Evolutionary conservation across 495 filamentous ascomycete species (phyloP).

Genomic region (Aspergillus sclerotiicarbonarius): DNA sequence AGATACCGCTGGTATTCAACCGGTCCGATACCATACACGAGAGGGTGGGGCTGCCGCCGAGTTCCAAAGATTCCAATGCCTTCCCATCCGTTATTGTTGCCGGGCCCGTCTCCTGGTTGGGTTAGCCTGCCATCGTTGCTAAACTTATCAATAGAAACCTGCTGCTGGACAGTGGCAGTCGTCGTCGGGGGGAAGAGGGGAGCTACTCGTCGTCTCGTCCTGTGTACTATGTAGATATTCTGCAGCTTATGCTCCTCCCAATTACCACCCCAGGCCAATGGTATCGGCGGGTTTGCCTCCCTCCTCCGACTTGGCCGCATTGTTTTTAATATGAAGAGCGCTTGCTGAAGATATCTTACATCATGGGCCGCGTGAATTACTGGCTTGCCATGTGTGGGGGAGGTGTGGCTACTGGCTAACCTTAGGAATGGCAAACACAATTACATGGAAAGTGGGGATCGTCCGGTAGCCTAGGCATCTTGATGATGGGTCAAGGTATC

Average conservation of each 20-base stretch:
- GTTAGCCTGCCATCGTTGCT: slow-evolving; percentile 11
- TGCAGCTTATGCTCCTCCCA: no score
- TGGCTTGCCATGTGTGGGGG: not conserved
- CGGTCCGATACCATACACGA: slow-evolving; percentile 7
- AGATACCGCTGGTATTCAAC: slow-evolving; percentile 8
- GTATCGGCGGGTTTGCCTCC: not conserved
- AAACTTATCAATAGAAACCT: slow-evolving; percentile 4
- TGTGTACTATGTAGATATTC: no score
- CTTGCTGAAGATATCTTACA: not conserved
- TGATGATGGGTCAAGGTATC: not conserved
- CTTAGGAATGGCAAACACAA: not conserved
- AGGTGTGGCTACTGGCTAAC: not conserved
- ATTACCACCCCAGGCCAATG: no score
- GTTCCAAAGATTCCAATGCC: slow-evolving; percentile 22
- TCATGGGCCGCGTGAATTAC: not conserved
- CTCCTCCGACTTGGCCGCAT: not conserved
- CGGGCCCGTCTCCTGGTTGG: slow-evolving; percentile 13
- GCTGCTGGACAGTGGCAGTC: no score
- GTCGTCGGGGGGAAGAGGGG: no score
- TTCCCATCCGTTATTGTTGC: slow-evolving; percentile 9
- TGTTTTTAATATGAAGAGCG: not conserved
- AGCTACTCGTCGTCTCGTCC: no score
- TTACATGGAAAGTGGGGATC: not conserved
- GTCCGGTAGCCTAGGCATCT: not conserved
- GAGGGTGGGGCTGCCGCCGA: slow-evolving; percentile 17